These are phyloP conservation scores for Cordyceps farinosa DNA, from an alignment of 2,329 filamentous ascomycete species.

Conservation along the genomic window DNA sequence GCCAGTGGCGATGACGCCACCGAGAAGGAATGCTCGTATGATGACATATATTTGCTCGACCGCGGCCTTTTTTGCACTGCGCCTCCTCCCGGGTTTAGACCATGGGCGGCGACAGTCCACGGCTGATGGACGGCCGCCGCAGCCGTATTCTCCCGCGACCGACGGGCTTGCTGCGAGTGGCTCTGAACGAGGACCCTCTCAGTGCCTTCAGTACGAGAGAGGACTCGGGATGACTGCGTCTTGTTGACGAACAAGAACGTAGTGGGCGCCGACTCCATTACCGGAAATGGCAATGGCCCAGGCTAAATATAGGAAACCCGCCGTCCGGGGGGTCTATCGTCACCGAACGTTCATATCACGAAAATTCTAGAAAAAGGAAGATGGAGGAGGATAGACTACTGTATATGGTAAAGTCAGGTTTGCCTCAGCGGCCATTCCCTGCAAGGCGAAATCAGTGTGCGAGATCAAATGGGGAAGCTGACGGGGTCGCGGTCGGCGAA, in stretches of 20 bases:
- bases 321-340: not conserved
- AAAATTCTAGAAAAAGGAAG: not conserved
- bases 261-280: not conserved
- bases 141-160: not conserved
- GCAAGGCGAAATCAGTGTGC: not conserved
- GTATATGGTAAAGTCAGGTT: not conserved
- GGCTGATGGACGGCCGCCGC: not conserved
- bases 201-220: not conserved
- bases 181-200: not conserved
- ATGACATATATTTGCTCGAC: not conserved
- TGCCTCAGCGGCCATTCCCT: not conserved
- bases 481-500: not conserved
- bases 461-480: too few species aligned
- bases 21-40: too few species aligned
- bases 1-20: not conserved
- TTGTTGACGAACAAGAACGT: slow-evolving; percentile 1
- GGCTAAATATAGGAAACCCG: not conserved
- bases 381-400: not conserved
- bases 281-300: not conserved
- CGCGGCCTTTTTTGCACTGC: not conserved
- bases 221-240: not conserved
- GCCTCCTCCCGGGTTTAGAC: too few species aligned
- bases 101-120: not conserved
- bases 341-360: not conserved
- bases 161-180: not conserved